Evolutionary conservation across 2,329 filamentous ascomycete species (phyloP).

Genomic region (Diaporthe sp.): DNA sequence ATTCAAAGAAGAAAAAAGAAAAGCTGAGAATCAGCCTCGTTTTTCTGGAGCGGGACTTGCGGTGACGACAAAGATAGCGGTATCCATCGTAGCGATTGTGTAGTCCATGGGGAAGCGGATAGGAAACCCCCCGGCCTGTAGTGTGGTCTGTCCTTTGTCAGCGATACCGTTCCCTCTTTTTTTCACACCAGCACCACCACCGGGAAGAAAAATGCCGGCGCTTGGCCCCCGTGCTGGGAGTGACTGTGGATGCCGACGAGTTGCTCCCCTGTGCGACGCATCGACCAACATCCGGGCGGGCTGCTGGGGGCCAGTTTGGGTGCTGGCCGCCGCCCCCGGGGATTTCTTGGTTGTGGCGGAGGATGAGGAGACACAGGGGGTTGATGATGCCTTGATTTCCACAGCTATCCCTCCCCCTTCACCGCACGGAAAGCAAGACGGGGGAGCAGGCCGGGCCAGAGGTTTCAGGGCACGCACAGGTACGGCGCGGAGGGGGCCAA

Average conservation of each 20-base stretch:
- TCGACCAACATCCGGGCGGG: background rate
- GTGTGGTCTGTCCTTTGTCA: background rate
- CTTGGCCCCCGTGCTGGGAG: background rate
- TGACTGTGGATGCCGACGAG: background rate
- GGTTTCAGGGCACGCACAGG: constrained; percentile 9
- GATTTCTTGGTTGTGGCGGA: background rate
- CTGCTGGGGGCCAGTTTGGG: background rate
- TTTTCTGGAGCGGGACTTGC: background rate
- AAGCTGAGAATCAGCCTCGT: background rate
- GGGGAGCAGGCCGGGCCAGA: background rate
- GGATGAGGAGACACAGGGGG: constrained; percentile 13
- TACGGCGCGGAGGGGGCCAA: background rate
- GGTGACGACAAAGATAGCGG: constrained; percentile 1
- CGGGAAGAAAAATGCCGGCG: background rate
- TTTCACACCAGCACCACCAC: background rate
- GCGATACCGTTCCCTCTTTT: background rate
- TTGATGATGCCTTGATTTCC: background rate
- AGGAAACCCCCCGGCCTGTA: background rate
- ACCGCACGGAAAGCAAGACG: background rate
- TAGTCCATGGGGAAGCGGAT: background rate
- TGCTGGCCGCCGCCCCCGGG: background rate
- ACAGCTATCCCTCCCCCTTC: background rate
- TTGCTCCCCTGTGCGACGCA: background rate
- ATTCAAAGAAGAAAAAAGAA: background rate
- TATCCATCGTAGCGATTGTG: background rate